Percentiles rank a stretch among this genome's conserved stretches.
Evolutionary conservation across 2,329 filamentous ascomycete species (phyloP).

Genomic region (Pseudocercospora crystallina): DNA sequence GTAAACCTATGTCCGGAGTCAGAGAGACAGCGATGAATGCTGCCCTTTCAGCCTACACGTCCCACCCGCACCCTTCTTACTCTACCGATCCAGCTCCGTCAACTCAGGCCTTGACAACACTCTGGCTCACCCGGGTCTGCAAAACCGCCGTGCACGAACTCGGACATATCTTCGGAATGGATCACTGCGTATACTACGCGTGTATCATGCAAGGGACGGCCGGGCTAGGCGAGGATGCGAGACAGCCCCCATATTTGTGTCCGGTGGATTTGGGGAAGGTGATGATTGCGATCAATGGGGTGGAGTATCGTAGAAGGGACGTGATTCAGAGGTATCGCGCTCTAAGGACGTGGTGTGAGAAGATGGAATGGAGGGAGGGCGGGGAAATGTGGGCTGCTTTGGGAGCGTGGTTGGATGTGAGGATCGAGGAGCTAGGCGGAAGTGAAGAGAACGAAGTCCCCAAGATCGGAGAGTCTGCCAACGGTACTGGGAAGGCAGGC

Average conservation of each 20-base stretch:
- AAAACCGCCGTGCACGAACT: slow-evolving; percentile 65
- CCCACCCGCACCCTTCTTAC: too few species aligned
- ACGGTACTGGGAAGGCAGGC: too few species aligned
- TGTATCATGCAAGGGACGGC: slow-evolving; percentile 65
- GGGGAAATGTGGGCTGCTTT: slow-evolving; percentile 47
- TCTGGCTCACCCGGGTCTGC: slow-evolving; percentile 61
- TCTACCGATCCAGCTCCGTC: not conserved
- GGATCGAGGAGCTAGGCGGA: slow-evolving; percentile 5
- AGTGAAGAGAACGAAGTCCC: too few species aligned
- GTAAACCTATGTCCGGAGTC: too few species aligned
- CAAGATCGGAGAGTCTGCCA: too few species aligned
- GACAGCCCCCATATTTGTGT: slow-evolving; percentile 65
- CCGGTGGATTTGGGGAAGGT: slow-evolving; percentile 60
- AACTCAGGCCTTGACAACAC: slow-evolving; percentile 22
- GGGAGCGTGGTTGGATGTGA: slow-evolving; percentile 44
- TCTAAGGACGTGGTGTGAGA: slow-evolving; percentile 45
- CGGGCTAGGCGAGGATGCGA: slow-evolving; percentile 56
- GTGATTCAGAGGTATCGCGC: slow-evolving; percentile 41
- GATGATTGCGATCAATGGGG: slow-evolving; percentile 14
- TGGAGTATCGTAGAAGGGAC: slow-evolving; percentile 13
- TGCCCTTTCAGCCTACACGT: slow-evolving; percentile 14
- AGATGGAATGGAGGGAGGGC: slow-evolving; percentile 38
- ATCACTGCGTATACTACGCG: slow-evolving; percentile 65
- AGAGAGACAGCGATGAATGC: slow-evolving; percentile 10
- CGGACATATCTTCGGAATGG: slow-evolving; percentile 67